Base-by-base conservation (phyloP, 306 rosid genomes). In the Prunus mira region DNA sequence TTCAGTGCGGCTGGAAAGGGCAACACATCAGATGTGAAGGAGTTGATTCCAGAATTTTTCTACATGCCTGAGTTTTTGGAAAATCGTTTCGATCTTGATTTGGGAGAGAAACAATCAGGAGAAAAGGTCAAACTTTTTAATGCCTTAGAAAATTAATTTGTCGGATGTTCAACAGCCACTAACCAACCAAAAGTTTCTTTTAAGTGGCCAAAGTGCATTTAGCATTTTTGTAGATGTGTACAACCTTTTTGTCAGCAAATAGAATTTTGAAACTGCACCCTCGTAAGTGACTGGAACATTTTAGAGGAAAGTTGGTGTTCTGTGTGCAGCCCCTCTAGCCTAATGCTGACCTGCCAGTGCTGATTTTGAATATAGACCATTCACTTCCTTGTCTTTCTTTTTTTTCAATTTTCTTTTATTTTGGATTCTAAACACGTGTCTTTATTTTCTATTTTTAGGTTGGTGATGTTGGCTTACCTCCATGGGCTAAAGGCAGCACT, bases 71-170 rank as follows among this genome's bases (percentile, higher is more conserved):
- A 96, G 79, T 96, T 93, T 85, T 81, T 96, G 63, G 98, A 85
- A 81, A 96, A 96, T 82, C 88, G 69, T 41, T 93, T 93, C 86
- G 82, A 89, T 85, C 98, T 92, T 84, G 98, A 96, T 87, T 89
- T 96, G 87, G 99, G 99, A 84, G 99, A 92, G 91, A 96, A 96
- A 84, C 99, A 96, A 76, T 93, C 98, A 14, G 99, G 99, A 83
- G 99, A 96, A 84, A 96, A 96, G 99, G 99, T 96, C 60, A 63
- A 28, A 85, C 69, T 57, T 60, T 54, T 50, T 34, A 12, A 67
- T 25, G 67, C n/a, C 71, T 56, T 67, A 52, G 51, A 9, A 78
- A 51, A 27, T 46, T 14, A 56, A 12, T 63, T 1, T 58, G 51
- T 75, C 8, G 67, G 19, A 60, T 47, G 55, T 73, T 69, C 27